Evolutionary conservation across 78 protist genomes (phyloP), one percentile per base, ranked within the genome.

Genomic region (Dictyostelium citrinum): DNA sequence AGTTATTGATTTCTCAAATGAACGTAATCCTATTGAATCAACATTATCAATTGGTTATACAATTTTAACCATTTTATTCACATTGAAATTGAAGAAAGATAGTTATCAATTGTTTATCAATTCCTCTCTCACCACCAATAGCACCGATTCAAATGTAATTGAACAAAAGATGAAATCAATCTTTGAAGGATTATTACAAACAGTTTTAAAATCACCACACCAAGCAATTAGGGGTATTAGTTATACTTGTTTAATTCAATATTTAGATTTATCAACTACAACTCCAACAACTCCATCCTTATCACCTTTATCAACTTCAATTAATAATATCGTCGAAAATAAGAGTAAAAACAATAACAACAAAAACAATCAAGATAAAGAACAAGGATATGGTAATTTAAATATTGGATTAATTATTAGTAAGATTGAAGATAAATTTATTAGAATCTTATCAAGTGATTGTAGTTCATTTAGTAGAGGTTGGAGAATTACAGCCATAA

Each of bases 171-270:
- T 88, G 24, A 88, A 88, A 35, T 83, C 68, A 31, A 88, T 88
- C 20, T 88, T 88, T n/a, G 93, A 88, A 16, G 85, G 71, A 0
- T 33, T 88, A 10, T 10, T 88, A 9, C 67, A 41, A 58, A 78
- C 93, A 1, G 85, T 88, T 2, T 67, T 88, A 22, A 76, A 68
- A 67, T 88, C 93, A 33, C 79, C 85, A 45, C 75, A 78, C n/a
- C 85, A 88, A 33, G 33, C 79, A n/a, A 88, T 88, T n/a, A 76
- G 93, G 49, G 93, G 93, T 67, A 77, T 88, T 17, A 83, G 81
- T 2, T 88, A 88, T 43, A 88, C 64, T 45, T 78, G 83, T 46
- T 45, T 88, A 12, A 68, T 61, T 46, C 70, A 88, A 43, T 88
- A 88, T 68, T 64, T 88, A 35, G 49, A 49, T 33, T 22, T 80